Evolutionary conservation across 139 green algal species (phyloP).

Genomic region (Tetraselmis striata): DNA sequence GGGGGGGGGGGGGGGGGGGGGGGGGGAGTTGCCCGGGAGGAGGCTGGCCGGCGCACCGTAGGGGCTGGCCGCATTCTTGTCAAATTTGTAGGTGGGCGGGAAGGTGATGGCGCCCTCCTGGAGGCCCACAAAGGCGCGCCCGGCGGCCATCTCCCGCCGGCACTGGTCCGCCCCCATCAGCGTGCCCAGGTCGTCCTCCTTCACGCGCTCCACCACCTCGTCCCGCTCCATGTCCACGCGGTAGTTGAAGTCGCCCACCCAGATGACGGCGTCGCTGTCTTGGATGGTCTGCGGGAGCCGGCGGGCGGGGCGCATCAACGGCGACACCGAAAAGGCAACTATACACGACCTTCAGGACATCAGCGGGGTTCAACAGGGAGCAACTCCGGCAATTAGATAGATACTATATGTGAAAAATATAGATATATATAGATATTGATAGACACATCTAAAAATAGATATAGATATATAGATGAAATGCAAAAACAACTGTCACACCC

Average conservation of each 20-base stretch:
- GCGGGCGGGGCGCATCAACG: background rate
- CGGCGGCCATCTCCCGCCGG: conserved; percentile 36
- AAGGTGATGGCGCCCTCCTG: conserved; percentile 73
- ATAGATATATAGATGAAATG: background rate
- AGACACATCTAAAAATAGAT: background rate
- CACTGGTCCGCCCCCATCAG: conserved; percentile 53
- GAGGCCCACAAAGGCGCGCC: conserved; percentile 57
- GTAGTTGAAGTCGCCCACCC: conserved; percentile 94
- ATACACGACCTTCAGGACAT: too few relatives aligned
- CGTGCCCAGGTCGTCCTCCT: conserved; percentile 9
- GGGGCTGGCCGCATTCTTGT: conserved; percentile 37
- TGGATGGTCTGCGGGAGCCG: conserved; percentile 25
- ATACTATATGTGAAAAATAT: too few relatives aligned
- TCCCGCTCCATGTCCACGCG: conserved; percentile 36
- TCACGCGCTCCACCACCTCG: conserved; percentile 17
- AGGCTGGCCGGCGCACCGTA: too few relatives aligned
- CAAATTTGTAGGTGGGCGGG: conserved; percentile 90
- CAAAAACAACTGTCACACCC: too few relatives aligned
- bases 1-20: too few relatives aligned
- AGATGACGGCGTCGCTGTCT: conserved; percentile 64
- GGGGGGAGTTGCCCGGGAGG: too few relatives aligned
- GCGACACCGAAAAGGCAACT: background rate
- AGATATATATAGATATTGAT: background rate
- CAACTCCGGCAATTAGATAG: background rate
- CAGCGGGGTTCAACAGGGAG: too few relatives aligned